Evolutionary conservation across 441 rosid genomes (phyloP).

Genomic region (Pelargonium australe): DNA sequence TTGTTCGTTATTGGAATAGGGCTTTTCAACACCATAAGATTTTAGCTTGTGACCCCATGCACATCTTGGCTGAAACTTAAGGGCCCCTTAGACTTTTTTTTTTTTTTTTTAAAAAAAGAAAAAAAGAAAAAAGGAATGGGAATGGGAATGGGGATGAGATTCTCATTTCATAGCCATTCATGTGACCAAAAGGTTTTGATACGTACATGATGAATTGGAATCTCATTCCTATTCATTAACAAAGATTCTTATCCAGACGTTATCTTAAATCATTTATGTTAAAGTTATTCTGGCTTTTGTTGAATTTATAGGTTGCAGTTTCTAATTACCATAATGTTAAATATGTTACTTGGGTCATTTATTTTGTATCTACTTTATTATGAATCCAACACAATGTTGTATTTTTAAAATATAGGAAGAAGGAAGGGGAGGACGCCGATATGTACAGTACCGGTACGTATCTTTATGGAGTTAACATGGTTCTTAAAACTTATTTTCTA

Average conservation of each 20-base stretch:
- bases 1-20: background rate
- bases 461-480: constrained; percentile 1
- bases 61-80: background rate
- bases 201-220: too few relatives aligned
- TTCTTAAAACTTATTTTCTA: background rate
- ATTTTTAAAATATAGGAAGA: background rate
- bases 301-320: background rate
- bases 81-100: too few relatives aligned
- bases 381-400: background rate
- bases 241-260: too few relatives aligned
- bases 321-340: background rate
- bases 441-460: constrained; percentile 48
- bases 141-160: too few relatives aligned
- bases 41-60: background rate
- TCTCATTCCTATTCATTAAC: too few relatives aligned
- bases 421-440: constrained; percentile 21
- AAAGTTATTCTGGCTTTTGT: background rate
- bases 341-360: background rate
- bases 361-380: background rate
- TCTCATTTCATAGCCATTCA: too few relatives aligned
- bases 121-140: too few relatives aligned
- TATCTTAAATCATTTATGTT: background rate
- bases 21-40: background rate
- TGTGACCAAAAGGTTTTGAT: too few relatives aligned
- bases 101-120: too few relatives aligned